Evolutionary conservation across 176 grass and related monocot genomes (phyloP).

Genomic region (Tillandsia leiboldiana): DNA sequence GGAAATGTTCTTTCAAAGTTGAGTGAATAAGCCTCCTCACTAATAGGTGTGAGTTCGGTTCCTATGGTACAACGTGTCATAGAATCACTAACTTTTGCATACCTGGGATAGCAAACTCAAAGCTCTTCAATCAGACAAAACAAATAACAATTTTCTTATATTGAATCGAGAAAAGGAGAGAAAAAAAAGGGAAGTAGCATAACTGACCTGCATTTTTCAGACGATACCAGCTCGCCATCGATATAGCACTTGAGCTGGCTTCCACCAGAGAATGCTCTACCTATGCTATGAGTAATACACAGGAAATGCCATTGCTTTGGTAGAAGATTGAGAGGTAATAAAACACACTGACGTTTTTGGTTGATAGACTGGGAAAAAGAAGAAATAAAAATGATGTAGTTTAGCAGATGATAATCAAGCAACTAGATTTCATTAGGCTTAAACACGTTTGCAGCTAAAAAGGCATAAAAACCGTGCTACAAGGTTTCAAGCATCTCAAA

Average conservation of each 20-base stretch:
- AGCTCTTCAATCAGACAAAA: background rate
- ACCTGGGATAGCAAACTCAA: slow-evolving; percentile 46
- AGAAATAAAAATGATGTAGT: slow-evolving; percentile 8
- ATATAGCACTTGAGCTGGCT: slow-evolving; percentile 83
- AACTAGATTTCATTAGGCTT: background rate
- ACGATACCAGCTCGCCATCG: slow-evolving; percentile 67
- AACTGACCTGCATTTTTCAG: slow-evolving; percentile 78
- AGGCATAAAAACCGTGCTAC: too few species aligned
- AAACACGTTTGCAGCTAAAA: background rate
- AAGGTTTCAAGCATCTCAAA: background rate
- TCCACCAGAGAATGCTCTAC: slow-evolving; percentile 89
- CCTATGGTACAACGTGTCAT: slow-evolving; percentile 85
- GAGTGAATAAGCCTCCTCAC: slow-evolving; percentile 66
- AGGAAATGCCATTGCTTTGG: slow-evolving; percentile 92
- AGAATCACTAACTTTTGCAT: slow-evolving; percentile 83
- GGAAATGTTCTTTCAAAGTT: slow-evolving; percentile 71
- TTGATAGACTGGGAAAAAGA: slow-evolving; percentile 56
- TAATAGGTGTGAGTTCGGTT: slow-evolving; percentile 67
- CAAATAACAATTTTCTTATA: slow-evolving; percentile 13
- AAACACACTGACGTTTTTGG: slow-evolving; percentile 82
- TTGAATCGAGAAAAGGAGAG: background rate
- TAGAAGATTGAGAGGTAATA: slow-evolving; percentile 59
- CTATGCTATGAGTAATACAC: slow-evolving; percentile 83
- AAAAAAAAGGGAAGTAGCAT: slow-evolving; percentile 2
- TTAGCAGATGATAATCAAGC: slow-evolving; percentile 22